A percentile compares a stretch with the other conserved stretches of the same genome.
Evolutionary conservation across 495 filamentous ascomycete genomes (phyloP).

Genomic region (Clavariopsis aquatica): DNA sequence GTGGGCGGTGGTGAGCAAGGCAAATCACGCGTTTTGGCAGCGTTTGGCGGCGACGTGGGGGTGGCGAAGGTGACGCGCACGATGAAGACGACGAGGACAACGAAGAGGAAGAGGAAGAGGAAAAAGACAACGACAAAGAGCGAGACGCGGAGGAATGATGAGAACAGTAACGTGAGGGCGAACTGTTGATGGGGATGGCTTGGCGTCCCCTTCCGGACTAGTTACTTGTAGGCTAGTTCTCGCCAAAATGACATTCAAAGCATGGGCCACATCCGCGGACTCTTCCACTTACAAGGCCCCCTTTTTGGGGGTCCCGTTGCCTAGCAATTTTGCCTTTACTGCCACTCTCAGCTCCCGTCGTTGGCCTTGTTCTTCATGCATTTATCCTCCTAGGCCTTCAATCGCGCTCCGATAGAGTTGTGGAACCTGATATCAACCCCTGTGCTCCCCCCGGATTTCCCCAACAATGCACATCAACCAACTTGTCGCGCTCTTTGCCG

Average conservation of each 20-base stretch:
- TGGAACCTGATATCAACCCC: not conserved
- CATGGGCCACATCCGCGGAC: conserved; percentile 4
- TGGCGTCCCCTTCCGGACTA: not conserved
- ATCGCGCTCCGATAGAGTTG: conserved; percentile 4
- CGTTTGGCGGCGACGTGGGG: too few relatives aligned
- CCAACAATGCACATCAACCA: conserved; percentile 27
- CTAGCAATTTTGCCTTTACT: not conserved
- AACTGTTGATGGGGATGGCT: not conserved
- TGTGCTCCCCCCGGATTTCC: not conserved
- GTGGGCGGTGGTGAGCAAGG: not conserved
- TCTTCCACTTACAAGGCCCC: not conserved
- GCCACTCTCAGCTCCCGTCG: not conserved
- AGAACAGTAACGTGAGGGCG: not conserved
- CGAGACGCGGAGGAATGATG: not conserved
- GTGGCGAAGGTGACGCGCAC: not conserved
- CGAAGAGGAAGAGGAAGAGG: not conserved
- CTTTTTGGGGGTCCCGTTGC: not conserved
- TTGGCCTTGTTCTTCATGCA: not conserved
- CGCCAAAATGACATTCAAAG: conserved; percentile 17
- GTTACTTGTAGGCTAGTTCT: not conserved
- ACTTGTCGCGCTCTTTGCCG: conserved; percentile 26
- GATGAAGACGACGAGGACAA: not conserved
- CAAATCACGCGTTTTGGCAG: not conserved
- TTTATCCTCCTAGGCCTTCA: not conserved
- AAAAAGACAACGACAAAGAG: not conserved